Evolutionary conservation across 768 basidiomycete species (phyloP), one percentile per base, ranked within the genome.

Genomic region (Scleroderma citrinum): DNA sequence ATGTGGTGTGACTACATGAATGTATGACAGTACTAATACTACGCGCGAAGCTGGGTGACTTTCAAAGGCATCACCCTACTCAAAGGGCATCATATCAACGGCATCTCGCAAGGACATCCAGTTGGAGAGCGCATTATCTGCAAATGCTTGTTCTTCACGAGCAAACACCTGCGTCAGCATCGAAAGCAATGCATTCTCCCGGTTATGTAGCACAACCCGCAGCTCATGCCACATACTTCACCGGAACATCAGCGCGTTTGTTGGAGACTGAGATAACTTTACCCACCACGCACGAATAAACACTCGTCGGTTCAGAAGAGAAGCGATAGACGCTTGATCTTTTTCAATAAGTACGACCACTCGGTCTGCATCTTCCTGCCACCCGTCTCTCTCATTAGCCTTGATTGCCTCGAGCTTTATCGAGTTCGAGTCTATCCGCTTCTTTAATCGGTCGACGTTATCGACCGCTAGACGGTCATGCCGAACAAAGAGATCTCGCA

Each of bases 141-240:
- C 68, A 59, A 82, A 91, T 43, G 76, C 77, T 42, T 77, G 77
- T 60, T 94, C 90, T 48, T 89, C 87, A 45, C 74, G 75, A 2
- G 83, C 82, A 63, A 93, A 88, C 1, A 70, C 69, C 63, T 89
- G 82, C 51, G 85, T 81, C 2, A 85, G 72, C 52, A 84, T 74
- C 0, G 87, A 86, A 23, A 94, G 68, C 31, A 94, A 75, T 0
- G 87, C 76, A 56, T 92, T 90, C 69, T 96, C 93, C 47, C 87
- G 76, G 55, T 94, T 92, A 66, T 96, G 92, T 39, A 95, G 71
- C 32, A 97, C 85, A 16, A 92, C 88, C 20, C 90, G 82, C n/a
- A 95, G 74, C 65, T 97, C 93, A 59, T 95, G 89, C 92, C 93
- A 97, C 78, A 96, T 80, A 56, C 93, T 92, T 56, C 20, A 29